These are phyloP conservation scores for Candida gorgasii DNA, from an alignment of 805 yeast species.

Conservation along the genomic window DNA sequence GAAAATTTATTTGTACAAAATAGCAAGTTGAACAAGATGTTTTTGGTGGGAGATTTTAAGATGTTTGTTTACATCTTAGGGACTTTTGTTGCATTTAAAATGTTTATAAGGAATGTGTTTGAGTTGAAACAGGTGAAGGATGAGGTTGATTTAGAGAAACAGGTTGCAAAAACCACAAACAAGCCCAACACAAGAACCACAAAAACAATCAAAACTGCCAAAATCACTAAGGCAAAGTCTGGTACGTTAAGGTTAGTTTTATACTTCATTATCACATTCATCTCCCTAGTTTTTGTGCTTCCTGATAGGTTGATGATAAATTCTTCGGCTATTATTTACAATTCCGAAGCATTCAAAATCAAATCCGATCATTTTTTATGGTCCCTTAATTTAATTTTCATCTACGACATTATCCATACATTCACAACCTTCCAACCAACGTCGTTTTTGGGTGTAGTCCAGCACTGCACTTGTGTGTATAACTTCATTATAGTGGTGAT, in stretches of 20 bases:
- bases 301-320: slow-evolving; percentile 21
- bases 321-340: slow-evolving; percentile 21
- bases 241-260: no score
- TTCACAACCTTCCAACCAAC: slow-evolving; percentile 6
- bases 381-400: slow-evolving; percentile 18
- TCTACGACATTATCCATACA: slow-evolving; percentile 4
- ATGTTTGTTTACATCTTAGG: not conserved
- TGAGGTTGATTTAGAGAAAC: slow-evolving; percentile 1
- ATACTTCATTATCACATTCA: not conserved
- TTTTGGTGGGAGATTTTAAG: slow-evolving; percentile 1
- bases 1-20: not conserved
- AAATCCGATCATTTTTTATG: slow-evolving; percentile 28
- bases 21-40: not conserved
- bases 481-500: slow-evolving; percentile 18
- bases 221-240: not conserved
- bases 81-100: slow-evolving; percentile 3
- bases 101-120: not conserved
- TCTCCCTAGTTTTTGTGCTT: not conserved
- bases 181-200: not conserved
- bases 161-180: not conserved
- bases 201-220: not conserved
- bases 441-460: slow-evolving; percentile 15
- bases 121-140: not conserved
- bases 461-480: slow-evolving; percentile 26
- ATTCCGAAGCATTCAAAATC: slow-evolving; percentile 12